Conservation (phyloP, 2,329 filamentous ascomycete species). For the Monilinia aucupariae region DNA sequence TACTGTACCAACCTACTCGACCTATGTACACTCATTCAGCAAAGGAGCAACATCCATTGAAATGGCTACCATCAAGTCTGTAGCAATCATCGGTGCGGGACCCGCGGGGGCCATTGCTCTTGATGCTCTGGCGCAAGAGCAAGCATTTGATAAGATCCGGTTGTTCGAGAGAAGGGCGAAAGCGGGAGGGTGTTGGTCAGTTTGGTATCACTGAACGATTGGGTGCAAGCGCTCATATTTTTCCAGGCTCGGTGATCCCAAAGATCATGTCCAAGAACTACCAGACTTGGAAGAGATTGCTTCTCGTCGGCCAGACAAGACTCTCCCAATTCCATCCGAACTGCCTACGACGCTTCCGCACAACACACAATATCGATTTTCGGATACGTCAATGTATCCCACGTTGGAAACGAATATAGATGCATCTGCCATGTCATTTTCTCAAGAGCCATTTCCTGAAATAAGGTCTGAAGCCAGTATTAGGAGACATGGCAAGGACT, state of each 20-base stretch:
- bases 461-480: constrained; percentile 40
- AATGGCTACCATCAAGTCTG: constrained; percentile 35
- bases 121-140: constrained; percentile 55
- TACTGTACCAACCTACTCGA: background rate
- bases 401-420: constrained; percentile 62
- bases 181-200: constrained; percentile 57
- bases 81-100: constrained; percentile 57
- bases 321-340: constrained; percentile 42
- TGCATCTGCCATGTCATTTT: constrained; percentile 54
- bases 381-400: constrained; percentile 56
- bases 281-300: constrained; percentile 45
- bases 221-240: background rate
- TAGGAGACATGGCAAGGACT: constrained; percentile 48
- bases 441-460: constrained; percentile 48
- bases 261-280: constrained; percentile 38
- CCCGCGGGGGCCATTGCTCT: constrained; percentile 56
- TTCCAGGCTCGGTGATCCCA: constrained; percentile 39
- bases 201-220: background rate
- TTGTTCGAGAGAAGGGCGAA: constrained; percentile 58
- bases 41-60: background rate
- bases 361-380: constrained; percentile 44
- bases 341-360: constrained; percentile 45
- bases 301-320: constrained; percentile 45
- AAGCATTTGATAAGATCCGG: constrained; percentile 52
- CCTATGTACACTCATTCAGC: background rate